Evolutionary conservation across 148 eudicot species (phyloP).

Genomic region (Rhododendron mucronatum): DNA sequence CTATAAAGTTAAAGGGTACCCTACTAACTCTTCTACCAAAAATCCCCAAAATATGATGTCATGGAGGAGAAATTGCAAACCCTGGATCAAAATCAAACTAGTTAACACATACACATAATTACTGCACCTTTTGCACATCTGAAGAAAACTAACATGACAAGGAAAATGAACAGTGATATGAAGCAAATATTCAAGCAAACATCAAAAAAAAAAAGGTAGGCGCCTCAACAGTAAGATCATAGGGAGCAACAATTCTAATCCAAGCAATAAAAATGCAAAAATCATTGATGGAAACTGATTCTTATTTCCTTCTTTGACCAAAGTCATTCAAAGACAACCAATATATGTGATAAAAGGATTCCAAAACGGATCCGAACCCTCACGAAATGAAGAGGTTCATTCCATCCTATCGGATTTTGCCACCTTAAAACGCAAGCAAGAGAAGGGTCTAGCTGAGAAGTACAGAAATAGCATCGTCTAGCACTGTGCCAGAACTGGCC

Average conservation of each 20-base stretch:
- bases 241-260: neutral
- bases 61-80: constrained; percentile 18
- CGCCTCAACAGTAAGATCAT: neutral
- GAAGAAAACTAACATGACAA: neutral
- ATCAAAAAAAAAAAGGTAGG: neutral
- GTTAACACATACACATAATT: neutral
- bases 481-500: neutral
- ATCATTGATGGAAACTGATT: neutral
- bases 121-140: neutral
- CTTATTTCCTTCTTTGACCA: neutral
- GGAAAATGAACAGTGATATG: neutral
- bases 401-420: neutral
- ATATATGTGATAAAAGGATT: neutral
- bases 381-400: neutral
- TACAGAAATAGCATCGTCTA: neutral
- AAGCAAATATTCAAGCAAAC: neutral
- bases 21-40: constrained; percentile 15
- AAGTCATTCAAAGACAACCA: neutral
- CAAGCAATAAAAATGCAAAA: neutral
- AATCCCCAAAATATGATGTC: constrained; percentile 5
- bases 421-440: neutral
- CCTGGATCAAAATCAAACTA: constrained; percentile 19
- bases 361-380: neutral
- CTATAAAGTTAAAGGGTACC: constrained; percentile 1
- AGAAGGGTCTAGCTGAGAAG: neutral